Base-by-base conservation (phyloP, 805 yeast species). In the Candida coquimbonensis region DNA sequence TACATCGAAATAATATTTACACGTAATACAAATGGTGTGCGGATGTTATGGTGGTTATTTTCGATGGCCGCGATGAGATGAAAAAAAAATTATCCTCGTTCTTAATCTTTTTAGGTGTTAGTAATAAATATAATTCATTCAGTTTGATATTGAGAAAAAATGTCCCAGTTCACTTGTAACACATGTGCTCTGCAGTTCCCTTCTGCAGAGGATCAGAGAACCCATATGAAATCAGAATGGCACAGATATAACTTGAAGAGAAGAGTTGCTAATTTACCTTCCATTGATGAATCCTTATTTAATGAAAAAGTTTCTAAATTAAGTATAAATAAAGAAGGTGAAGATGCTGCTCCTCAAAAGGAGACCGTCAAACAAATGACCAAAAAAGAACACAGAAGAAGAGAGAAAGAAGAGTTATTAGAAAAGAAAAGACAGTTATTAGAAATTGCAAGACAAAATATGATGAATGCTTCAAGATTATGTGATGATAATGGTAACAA, bases 171-270 rank as follows among this genome's bases (percentile, higher is more conserved):
- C 57, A 89, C 98, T 8, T 93, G 99, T 72, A 87, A 89, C 62
- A 82, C 96, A 24, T 93, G 99, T 65, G 81, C 78, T 26, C 73
- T 91, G 52, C 81, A 81, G 42, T 93, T 93, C 56, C 77, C 81
- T 26, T 67, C 78, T 11, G 80, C 95, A 2, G 85, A 78, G 44
- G 78, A 78, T 57, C 99, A 93, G 68, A 75, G 98, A 56, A 68
- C 71, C 43, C 99, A 93, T 63, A 93, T 93, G 99, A 87, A 87
- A 61, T 79, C 96, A 2, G 99, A 93, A 50, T 93, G 99, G 99
- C 99, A 93, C 66, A 77, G 98, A 59, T 93, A 93, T 66, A 93
- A 93, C 62, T 75, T 93, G 57, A 93, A 93, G 63, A 80, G 99
- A 70, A 75, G 96, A 62, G 98, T 93, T 14, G 96, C 98, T 0